Conservation (phyloP, 768 basidiomycete genomes). For the Lactifluus pinguis region DNA sequence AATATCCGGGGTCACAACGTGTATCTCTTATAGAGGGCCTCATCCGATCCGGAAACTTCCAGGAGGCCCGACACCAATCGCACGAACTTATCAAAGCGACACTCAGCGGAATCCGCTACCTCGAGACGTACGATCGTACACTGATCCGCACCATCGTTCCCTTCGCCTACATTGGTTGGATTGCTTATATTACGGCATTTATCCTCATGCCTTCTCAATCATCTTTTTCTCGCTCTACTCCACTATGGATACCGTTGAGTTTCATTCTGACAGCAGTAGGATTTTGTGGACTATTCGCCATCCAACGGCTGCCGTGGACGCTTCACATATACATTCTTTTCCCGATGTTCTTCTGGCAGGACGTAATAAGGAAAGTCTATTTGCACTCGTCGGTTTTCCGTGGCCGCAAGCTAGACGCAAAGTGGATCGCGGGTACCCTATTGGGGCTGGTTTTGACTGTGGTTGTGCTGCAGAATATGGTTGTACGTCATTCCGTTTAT, state of each 20-base stretch:
- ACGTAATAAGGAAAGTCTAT: slow-evolving; percentile 27
- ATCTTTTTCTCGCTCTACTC: neutral
- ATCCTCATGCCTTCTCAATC: slow-evolving; percentile 38
- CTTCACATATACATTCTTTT: slow-evolving; percentile 72
- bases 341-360: slow-evolving; percentile 71
- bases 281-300: slow-evolving; percentile 43
- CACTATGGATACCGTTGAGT: slow-evolving; percentile 5
- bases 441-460: slow-evolving; percentile 30
- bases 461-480: slow-evolving; percentile 54
- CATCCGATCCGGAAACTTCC: slow-evolving; percentile 37
- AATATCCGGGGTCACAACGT: slow-evolving; percentile 28
- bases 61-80: slow-evolving; percentile 41
- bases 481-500: slow-evolving; percentile 38
- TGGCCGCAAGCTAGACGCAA: neutral
- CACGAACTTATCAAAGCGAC: slow-evolving; percentile 42
- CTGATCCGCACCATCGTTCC: slow-evolving; percentile 63
- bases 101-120: slow-evolving; percentile 60
- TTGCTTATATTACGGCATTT: slow-evolving; percentile 51
- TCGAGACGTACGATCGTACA: slow-evolving; percentile 69
- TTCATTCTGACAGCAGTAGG: slow-evolving; percentile 26
- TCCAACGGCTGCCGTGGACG: slow-evolving; percentile 60
- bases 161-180: slow-evolving; percentile 71
- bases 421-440: slow-evolving; percentile 15
- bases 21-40: slow-evolving; percentile 38
- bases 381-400: neutral